Evolutionary conservation across 352 stramenopile species (phyloP), one percentile per base, ranked within the genome.

Genomic region (Thalassiosira livingstoniorum): DNA sequence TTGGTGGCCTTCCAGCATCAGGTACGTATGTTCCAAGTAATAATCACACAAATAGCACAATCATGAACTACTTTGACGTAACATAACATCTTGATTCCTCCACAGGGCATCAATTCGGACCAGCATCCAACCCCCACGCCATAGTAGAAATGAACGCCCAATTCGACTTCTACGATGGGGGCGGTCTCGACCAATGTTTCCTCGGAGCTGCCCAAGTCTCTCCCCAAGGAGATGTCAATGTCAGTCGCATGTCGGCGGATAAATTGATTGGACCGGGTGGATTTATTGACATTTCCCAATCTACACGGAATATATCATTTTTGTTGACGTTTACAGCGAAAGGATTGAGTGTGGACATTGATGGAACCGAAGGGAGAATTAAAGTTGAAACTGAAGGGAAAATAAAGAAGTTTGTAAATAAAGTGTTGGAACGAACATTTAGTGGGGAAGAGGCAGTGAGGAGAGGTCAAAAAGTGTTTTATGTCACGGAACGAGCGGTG

Each of bases 101-200:
- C n/a, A n/a, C n/a, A 42, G 90, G 90, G 0, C 75, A 87, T n/a
- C 78, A 84, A 4, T 94, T 94, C 69, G 90, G 90, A 25, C 90
- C 90, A n/a, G 78, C 86, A 13, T 80, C 78, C 39, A 93, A 94
- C 80, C 75, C 87, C 35, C 47, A 83, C 42, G 83, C 86, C 4
- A 54, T 92, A 18, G 74, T 94, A 1, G 90, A 93, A 75, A 93
- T 92, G 81, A 87, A 88, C 55, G 60, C 85, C 32, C 87, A 92
- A 77, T 94, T 94, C 62, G 90, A 94, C 61, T 90, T 91, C 69
- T 94, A 94, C 69, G 87, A 93, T 82, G 90, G 90, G 10, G 86
- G 83, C 18, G 82, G 87, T 21, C 63, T 94, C 1, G 80, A 93
- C 31, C 78, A 89, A 42, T 87, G 65, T 32, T 92, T 90, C 61